These are phyloP conservation scores for Pichia sp. DNA, from an alignment of 1,139 yeast genomes.

Conservation along the genomic window DNA sequence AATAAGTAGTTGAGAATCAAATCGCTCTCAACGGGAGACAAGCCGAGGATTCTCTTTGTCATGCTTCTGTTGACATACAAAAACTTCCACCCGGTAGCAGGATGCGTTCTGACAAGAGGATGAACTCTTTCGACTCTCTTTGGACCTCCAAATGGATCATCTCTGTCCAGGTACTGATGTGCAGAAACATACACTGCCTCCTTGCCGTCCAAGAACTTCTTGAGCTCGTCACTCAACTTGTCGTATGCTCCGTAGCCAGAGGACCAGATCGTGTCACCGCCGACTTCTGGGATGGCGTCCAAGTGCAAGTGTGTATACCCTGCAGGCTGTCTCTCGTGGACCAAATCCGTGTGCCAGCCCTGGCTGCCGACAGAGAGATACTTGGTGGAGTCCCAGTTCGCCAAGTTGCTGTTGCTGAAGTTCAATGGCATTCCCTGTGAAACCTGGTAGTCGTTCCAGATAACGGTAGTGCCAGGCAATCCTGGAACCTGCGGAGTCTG, in stretches of 20 bases:
- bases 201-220: conserved; percentile 46
- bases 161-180: background rate
- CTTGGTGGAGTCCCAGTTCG: conserved; percentile 25
- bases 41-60: conserved; percentile 43
- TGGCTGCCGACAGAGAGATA: conserved; percentile 15
- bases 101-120: conserved; percentile 48
- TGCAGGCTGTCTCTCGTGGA: conserved; percentile 46
- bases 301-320: conserved; percentile 46
- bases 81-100: conserved; percentile 53
- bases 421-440: conserved; percentile 19
- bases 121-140: conserved; percentile 42
- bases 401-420: conserved; percentile 20
- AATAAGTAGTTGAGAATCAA: conserved; percentile 39
- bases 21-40: conserved; percentile 39
- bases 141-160: background rate
- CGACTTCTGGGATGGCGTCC: conserved; percentile 43
- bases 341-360: conserved; percentile 46
- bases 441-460: conserved; percentile 45
- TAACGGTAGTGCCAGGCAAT: conserved; percentile 34
- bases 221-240: conserved; percentile 46
- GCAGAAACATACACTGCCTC: conserved; percentile 33
- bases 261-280: conserved; percentile 50
- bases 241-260: conserved; percentile 47
- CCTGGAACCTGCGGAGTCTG: conserved; percentile 42
- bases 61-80: conserved; percentile 43